A percentile compares a stretch with the other conserved stretches of the same genome.
Conservation (phyloP, 805 yeast species). For the Ogataea dorogensis region DNA sequence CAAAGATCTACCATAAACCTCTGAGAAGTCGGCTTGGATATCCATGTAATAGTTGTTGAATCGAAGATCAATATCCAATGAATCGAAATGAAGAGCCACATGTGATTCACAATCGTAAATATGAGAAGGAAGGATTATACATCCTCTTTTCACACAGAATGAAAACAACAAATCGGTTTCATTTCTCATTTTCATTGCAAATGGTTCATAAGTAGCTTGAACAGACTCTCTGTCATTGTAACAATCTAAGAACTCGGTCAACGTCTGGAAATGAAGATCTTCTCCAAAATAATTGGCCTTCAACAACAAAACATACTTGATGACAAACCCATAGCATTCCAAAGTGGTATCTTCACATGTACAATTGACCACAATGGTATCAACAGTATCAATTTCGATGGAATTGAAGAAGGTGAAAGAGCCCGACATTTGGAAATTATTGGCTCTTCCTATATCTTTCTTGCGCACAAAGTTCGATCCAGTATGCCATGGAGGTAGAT, state of each 20-base stretch:
- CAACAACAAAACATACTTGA: constrained; percentile 70
- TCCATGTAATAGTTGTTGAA: constrained; percentile 94
- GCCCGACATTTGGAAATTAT: constrained; percentile 60
- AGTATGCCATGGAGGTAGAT: constrained; percentile 93
- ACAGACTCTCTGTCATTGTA: constrained; percentile 8
- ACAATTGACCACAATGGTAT: constrained; percentile 64
- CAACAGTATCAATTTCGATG: constrained; percentile 65
- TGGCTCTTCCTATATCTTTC: constrained; percentile 65
- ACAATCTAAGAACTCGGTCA: constrained; percentile 67
- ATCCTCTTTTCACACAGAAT: constrained; percentile 68
- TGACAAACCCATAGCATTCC: constrained; percentile 74
- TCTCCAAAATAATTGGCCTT: constrained; percentile 92
- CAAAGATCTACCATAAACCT: constrained; percentile 41
- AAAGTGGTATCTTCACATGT: constrained; percentile 65
- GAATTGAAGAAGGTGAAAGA: constrained; percentile 59
- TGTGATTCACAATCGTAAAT: constrained; percentile 61
- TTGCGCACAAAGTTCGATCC: constrained; percentile 63
- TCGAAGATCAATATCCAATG: constrained; percentile 75
- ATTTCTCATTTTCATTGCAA: constrained; percentile 50
- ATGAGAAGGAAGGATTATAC: constrained; percentile 68
- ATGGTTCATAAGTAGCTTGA: neutral
- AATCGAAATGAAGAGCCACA: constrained; percentile 59
- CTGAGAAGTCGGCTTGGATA: constrained; percentile 69
- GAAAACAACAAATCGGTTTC: constrained; percentile 77
- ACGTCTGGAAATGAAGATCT: constrained; percentile 73